Conservation (phyloP, 2,329 filamentous ascomycete genomes). For the Fragosphaeria purpurea region DNA sequence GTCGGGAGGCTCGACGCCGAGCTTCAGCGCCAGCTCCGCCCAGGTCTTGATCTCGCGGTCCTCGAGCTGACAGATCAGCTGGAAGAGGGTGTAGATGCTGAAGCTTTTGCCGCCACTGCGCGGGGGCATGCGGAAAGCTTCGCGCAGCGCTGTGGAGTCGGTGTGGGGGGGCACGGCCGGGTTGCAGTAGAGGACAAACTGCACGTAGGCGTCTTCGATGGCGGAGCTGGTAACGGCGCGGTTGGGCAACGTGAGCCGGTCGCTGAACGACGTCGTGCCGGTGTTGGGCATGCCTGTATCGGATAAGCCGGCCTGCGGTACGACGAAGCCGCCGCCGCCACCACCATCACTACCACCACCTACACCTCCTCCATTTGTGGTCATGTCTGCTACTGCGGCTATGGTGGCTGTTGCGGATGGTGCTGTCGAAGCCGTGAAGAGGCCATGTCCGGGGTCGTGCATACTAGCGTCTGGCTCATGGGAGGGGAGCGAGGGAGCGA, state of each 20-base stretch:
- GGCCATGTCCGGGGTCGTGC: conserved; percentile 5
- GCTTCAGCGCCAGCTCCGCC: conserved; percentile 73
- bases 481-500: not conserved
- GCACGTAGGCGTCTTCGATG: conserved; percentile 73
- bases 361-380: too few species aligned
- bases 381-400: not conserved
- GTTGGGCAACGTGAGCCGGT: conserved; percentile 43
- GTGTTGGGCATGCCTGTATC: too few species aligned
- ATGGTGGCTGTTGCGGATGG: not conserved
- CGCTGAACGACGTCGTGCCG: not conserved
- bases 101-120: conserved; percentile 84
- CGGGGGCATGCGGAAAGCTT: conserved; percentile 68
- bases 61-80: conserved; percentile 70
- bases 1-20: conserved; percentile 82
- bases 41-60: conserved; percentile 82
- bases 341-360: not conserved
- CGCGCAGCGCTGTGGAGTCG: conserved; percentile 61
- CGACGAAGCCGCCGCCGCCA: not conserved
- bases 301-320: too few species aligned
- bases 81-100: conserved; percentile 64
- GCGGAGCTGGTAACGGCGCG: conserved; percentile 57
- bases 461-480: not conserved
- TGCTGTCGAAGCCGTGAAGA: conserved; percentile 1
- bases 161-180: conserved; percentile 62
- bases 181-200: conserved; percentile 86